Percentiles rank a stretch among this genome's conserved stretches.
Evolutionary conservation across 1,139 yeast genomes (phyloP).

Genomic region (Diutina scorzettiae): DNA sequence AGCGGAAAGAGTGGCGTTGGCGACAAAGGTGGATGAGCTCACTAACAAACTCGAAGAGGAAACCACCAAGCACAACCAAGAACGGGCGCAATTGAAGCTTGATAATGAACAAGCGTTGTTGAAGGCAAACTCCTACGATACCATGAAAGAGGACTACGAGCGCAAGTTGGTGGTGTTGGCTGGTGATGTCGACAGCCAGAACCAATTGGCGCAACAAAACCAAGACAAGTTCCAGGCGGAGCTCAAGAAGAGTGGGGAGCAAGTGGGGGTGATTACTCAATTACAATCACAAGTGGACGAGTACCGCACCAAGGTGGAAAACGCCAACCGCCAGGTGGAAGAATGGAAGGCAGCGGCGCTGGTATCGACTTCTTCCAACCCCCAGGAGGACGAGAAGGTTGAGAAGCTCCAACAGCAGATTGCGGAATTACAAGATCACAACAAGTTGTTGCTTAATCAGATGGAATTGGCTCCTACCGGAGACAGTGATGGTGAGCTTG

Average conservation of each 20-base stretch:
- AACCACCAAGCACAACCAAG: not conserved
- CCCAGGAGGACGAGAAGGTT: not conserved
- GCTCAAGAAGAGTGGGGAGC: not conserved
- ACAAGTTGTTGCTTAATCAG: conserved; percentile 3
- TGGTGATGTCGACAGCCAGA: not conserved
- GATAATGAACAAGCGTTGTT: conserved; percentile 7
- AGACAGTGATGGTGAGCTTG: conserved; percentile 38
- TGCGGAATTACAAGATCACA: not conserved
- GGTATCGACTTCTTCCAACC: too few relatives aligned
- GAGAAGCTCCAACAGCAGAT: not conserved
- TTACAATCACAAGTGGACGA: conserved; percentile 1
- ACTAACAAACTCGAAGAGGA: not conserved
- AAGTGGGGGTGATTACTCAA: not conserved
- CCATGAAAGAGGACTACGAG: conserved; percentile 51
- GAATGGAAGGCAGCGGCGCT: not conserved
- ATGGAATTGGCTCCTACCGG: conserved; percentile 7
- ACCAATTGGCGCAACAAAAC: not conserved
- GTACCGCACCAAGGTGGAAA: not conserved
- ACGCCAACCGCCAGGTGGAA: not conserved
- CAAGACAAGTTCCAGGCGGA: conserved; percentile 5
- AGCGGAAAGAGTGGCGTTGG: not conserved
- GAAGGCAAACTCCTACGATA: conserved; percentile 25
- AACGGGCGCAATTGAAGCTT: conserved; percentile 4
- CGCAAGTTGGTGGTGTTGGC: conserved; percentile 36
- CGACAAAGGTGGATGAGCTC: conserved; percentile 7